Evolutionary conservation across 306 rosid genomes (phyloP).

Genomic region (Luffa acutangula): DNA sequence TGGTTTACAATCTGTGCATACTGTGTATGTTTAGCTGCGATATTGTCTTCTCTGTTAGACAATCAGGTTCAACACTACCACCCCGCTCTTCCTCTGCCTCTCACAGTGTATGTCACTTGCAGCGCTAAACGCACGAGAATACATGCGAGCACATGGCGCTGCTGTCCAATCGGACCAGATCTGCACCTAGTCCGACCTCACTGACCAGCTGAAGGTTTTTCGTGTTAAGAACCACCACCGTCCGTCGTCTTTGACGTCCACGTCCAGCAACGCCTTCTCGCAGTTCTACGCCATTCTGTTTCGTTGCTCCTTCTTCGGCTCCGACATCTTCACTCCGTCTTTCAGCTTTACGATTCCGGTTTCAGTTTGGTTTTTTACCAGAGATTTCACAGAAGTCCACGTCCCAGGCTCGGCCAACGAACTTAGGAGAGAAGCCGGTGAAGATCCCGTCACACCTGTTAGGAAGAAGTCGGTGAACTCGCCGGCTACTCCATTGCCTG

Average conservation of each 20-base stretch:
- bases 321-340: too few species aligned
- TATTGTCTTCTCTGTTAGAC: too few species aligned
- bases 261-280: too few species aligned
- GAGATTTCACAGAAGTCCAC: constrained; percentile 33
- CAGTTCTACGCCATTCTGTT: too few species aligned
- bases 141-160: constrained; percentile 67
- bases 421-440: constrained; percentile 58
- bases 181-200: constrained; percentile 55
- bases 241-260: too few species aligned
- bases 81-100: constrained; percentile 66
- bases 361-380: constrained; percentile 45
- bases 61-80: constrained; percentile 23
- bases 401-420: constrained; percentile 72
- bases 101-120: constrained; percentile 68
- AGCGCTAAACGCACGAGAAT: constrained; percentile 66
- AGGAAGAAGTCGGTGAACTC: constrained; percentile 60
- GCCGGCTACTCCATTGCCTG: constrained; percentile 52
- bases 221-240: too few species aligned
- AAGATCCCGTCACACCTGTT: constrained; percentile 63
- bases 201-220: too few species aligned
- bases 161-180: constrained; percentile 66
- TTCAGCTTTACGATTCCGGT: constrained; percentile 28
- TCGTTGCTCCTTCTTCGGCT: too few species aligned
- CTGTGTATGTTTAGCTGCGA: too few species aligned
- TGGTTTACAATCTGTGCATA: too few species aligned